Conservation (phyloP, 345 rosid species). For the Microthlaspi erraticum region DNA sequence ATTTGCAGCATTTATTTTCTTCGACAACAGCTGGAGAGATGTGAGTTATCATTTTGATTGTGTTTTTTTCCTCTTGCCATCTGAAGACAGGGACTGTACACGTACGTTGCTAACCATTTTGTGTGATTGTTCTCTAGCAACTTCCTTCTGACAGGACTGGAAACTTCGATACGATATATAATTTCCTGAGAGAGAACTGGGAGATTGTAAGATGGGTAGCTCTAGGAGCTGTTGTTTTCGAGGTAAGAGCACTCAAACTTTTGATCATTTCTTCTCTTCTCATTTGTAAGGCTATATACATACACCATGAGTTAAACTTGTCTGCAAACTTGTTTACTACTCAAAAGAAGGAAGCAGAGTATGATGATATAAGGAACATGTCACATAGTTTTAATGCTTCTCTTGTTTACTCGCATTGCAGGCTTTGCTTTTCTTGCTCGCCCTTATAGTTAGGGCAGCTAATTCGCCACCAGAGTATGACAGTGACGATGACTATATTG, state of each 20-base stretch:
- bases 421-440: slow-evolving; percentile 86
- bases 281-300: background rate
- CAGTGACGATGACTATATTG: slow-evolving; percentile 87
- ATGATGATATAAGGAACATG: slow-evolving; percentile 5
- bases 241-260: slow-evolving; percentile 57
- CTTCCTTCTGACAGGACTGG: slow-evolving; percentile 90
- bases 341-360: slow-evolving; percentile 8
- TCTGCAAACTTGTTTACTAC: background rate
- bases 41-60: slow-evolving; percentile 50
- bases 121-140: slow-evolving; percentile 53
- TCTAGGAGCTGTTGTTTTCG: slow-evolving; percentile 80
- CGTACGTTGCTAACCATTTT: slow-evolving; percentile 19
- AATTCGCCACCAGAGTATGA: slow-evolving; percentile 84
- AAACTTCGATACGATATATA: slow-evolving; percentile 68
- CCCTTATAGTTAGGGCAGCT: slow-evolving; percentile 80
- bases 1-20: slow-evolving; percentile 87
- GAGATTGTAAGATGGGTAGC: slow-evolving; percentile 85
- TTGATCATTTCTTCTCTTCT: background rate
- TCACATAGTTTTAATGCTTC: background rate
- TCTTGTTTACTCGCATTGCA: slow-evolving; percentile 56
- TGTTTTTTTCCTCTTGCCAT: background rate
- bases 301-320: background rate
- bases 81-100: background rate
- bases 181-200: slow-evolving; percentile 85
- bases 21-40: slow-evolving; percentile 85